A percentile compares a stretch with the other conserved stretches of the same genome.
Evolutionary conservation across 192 early-diverging fungal species (phyloP).

Genomic region (Ambispora gerdemannii): DNA sequence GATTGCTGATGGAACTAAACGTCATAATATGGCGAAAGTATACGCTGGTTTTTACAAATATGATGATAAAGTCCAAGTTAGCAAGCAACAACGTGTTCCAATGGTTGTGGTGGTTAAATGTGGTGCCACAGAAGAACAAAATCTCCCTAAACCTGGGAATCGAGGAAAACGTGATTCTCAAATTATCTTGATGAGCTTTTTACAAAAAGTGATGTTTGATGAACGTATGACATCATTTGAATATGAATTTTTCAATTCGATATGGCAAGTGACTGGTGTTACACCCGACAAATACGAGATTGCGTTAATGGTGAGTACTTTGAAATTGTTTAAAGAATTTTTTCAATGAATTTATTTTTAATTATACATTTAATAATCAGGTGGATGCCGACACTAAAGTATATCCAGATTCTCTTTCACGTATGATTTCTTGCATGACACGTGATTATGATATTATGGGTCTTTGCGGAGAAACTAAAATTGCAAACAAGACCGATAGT

Average conservation of each 20-base stretch:
- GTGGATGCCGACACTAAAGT: constrained; percentile 86
- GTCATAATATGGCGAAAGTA: constrained; percentile 91
- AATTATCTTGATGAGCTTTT: constrained; percentile 92
- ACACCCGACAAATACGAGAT: constrained; percentile 76
- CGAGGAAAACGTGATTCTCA: constrained; percentile 97
- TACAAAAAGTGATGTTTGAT: constrained; percentile 87
- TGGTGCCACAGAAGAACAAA: constrained; percentile 61
- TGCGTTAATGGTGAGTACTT: constrained; percentile 58
- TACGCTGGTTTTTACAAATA: constrained; percentile 87
- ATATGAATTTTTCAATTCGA: constrained; percentile 76
- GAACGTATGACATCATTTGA: constrained; percentile 82
- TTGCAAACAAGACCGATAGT: constrained; percentile 73
- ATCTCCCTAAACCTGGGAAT: constrained; percentile 71
- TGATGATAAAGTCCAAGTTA: constrained; percentile 56
- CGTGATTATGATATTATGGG: constrained; percentile 71
- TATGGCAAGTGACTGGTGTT: constrained; percentile 69
- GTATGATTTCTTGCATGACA: constrained; percentile 69
- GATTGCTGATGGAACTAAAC: constrained; percentile 87
- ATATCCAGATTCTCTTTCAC: constrained; percentile 67
- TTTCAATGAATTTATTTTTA: background rate
- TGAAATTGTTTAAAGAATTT: background rate
- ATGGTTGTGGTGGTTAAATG: constrained; percentile 73
- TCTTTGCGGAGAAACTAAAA: constrained; percentile 79
- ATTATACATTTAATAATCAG: constrained; percentile 32
- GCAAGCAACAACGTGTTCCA: constrained; percentile 60